These are phyloP conservation scores for Mycena indigotica DNA, from an alignment of 768 basidiomycete genomes.

Conservation along the genomic window DNA sequence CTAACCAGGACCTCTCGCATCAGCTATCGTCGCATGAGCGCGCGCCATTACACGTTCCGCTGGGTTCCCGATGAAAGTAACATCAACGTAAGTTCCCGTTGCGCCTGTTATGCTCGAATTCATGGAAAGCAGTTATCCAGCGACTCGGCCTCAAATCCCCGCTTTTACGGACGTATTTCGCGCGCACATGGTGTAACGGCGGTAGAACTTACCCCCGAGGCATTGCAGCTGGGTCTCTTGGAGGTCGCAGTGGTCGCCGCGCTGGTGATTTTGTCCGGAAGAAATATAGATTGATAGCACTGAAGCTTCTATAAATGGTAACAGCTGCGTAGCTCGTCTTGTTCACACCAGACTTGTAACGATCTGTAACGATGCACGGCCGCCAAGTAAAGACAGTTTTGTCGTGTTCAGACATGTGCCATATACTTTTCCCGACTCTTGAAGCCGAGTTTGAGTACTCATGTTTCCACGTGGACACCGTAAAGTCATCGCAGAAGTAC, in stretches of 20 bases:
- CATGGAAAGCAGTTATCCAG: conserved; percentile 9
- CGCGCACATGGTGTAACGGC: conserved; percentile 5
- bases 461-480: no score
- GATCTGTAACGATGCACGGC: no score
- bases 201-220: conserved; percentile 13
- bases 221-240: conserved; percentile 12
- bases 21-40: conserved; percentile 15
- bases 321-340: no score
- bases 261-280: conserved; percentile 17
- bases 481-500: no score
- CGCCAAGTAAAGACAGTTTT: no score
- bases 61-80: conserved; percentile 14
- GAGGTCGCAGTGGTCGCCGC: conserved; percentile 14
- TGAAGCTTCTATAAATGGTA: no score
- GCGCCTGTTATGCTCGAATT: not conserved
- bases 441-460: no score
- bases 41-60: conserved; percentile 4
- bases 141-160: conserved; percentile 5
- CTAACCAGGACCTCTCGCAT: not conserved
- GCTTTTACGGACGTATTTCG: conserved; percentile 11
- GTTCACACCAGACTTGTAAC: no score
- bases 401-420: no score
- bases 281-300: conserved; percentile 23
- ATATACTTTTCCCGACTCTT: no score
- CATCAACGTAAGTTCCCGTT: conserved; percentile 1